A percentile compares a stretch with the other conserved stretches of the same genome.
Conservation (phyloP, 2,329 filamentous ascomycete genomes). For the Chaetomiaceae sp. region DNA sequence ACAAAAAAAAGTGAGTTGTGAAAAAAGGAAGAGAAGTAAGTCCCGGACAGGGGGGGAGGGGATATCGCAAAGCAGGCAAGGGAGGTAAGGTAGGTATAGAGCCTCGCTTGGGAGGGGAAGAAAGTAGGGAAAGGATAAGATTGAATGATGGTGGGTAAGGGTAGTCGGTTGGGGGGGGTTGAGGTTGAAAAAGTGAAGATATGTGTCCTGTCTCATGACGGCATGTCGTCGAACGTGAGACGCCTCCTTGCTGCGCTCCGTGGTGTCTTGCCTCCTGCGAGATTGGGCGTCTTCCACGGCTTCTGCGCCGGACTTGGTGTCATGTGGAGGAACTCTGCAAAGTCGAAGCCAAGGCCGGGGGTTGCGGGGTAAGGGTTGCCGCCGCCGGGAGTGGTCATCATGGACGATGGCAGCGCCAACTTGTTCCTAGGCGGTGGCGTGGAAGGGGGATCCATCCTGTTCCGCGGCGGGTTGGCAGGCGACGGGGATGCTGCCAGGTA, state of each 20-base stretch:
- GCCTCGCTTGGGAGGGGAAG: too few relatives aligned
- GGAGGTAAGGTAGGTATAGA: too few relatives aligned
- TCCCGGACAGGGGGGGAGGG: too few relatives aligned
- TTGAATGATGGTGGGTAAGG: not conserved
- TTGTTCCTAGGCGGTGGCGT: conserved; percentile 70
- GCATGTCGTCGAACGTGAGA: conserved; percentile 70
- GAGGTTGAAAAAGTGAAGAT: not conserved
- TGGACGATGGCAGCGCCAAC: conserved; percentile 70
- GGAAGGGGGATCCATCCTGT: conserved; percentile 62
- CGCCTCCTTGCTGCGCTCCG: conserved; percentile 66
- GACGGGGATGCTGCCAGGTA: conserved; percentile 91
- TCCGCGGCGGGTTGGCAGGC: conserved; percentile 58
- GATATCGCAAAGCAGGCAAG: too few relatives aligned
- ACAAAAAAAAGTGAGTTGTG: conserved; percentile 8
- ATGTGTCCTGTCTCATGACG: conserved; percentile 15
- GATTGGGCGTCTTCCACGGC: conserved; percentile 75
- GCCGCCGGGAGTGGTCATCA: conserved; percentile 82
- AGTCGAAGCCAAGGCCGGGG: conserved; percentile 81
- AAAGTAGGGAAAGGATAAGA: too few relatives aligned
- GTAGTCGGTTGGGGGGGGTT: too few relatives aligned
- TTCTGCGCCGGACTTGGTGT: conserved; percentile 92
- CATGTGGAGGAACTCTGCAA: conserved; percentile 95
- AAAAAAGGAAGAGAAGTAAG: not conserved
- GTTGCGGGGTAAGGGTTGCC: conserved; percentile 66
- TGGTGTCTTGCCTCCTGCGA: conserved; percentile 47